Conservation (phyloP, 1,284 basidiomycete species). For the Tilletia horrida region DNA sequence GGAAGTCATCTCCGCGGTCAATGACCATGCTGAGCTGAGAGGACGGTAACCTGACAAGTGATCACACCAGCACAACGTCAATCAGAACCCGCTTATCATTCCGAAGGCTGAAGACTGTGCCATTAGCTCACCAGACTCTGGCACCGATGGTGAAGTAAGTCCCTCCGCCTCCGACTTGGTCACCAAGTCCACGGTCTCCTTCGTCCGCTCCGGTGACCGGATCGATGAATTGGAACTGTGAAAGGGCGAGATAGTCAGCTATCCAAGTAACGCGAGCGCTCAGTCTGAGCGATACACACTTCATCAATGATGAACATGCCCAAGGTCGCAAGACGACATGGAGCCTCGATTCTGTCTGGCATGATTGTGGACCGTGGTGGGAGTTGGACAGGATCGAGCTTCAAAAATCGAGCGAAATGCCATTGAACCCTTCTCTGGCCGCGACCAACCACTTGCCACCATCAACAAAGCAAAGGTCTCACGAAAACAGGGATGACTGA, state of each 20-base stretch:
- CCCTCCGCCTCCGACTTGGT: conserved; percentile 84
- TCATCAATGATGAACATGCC: conserved; percentile 45
- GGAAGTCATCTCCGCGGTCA: conserved; percentile 78
- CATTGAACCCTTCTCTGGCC: too few species aligned
- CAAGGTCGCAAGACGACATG: conserved; percentile 18
- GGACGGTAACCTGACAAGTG: conserved; percentile 64
- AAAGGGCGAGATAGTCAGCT: neutral
- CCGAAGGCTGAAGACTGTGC: too few species aligned
- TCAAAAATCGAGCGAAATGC: too few species aligned
- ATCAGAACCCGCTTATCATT: neutral
- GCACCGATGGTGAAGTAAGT: conserved; percentile 67
- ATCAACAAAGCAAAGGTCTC: too few species aligned
- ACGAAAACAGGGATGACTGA: neutral
- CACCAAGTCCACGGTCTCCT: conserved; percentile 28
- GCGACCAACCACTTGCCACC: too few species aligned
- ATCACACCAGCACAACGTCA: conserved; percentile 30
- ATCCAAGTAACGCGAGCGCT: neutral
- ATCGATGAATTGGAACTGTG: conserved; percentile 30
- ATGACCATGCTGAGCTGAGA: conserved; percentile 72
- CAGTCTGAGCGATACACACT: neutral
- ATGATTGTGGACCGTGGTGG: neutral
- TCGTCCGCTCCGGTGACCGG: conserved; percentile 23
- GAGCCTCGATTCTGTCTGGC: neutral
- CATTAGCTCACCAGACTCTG: conserved; percentile 66
- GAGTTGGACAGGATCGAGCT: too few species aligned